These are phyloP conservation scores for Lonicera japonica DNA, from an alignment of 129 eudicot genomes.

Conservation along the genomic window DNA sequence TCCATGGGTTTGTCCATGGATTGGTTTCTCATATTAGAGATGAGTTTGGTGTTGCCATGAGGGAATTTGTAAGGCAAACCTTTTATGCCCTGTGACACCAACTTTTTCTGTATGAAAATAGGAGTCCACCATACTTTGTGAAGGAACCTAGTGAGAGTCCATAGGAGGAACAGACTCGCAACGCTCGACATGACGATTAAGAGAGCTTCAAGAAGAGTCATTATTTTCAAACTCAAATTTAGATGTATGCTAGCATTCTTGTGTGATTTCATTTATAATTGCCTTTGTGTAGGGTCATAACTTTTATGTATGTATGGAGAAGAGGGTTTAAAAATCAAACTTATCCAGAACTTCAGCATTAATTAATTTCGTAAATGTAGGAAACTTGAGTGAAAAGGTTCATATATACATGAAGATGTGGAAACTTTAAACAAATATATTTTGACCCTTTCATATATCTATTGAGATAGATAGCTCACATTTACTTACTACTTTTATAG, in stretches of 20 bases:
- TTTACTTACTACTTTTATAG: too few species aligned
- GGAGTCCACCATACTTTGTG: slow-evolving; percentile 60
- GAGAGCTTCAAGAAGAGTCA: slow-evolving; percentile 27
- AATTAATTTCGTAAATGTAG: too few species aligned
- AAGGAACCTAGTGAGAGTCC: slow-evolving; percentile 21
- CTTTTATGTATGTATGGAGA: too few species aligned
- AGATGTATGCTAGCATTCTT: background rate
- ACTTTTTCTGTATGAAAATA: slow-evolving; percentile 17
- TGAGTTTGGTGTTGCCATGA: slow-evolving; percentile 50
- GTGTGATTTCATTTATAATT: background rate
- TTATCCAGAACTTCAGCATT: too few species aligned
- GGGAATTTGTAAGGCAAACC: slow-evolving; percentile 50
- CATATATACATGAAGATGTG: too few species aligned
- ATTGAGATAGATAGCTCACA: too few species aligned
- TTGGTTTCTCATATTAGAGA: slow-evolving; percentile 39
- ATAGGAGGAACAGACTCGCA: slow-evolving; percentile 22
- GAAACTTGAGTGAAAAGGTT: too few species aligned
- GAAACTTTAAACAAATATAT: too few species aligned
- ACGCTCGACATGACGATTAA: slow-evolving; percentile 14
- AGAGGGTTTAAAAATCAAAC: too few species aligned
- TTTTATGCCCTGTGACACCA: slow-evolving; percentile 48
- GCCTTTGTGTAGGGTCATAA: background rate
- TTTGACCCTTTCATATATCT: too few species aligned
- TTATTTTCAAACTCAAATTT: background rate
- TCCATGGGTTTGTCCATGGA: slow-evolving; percentile 55